A percentile compares a stretch with the other conserved stretches of the same genome.
Evolutionary conservation across 2,329 filamentous ascomycete species (phyloP).

Genomic region (Zymoseptoria crescenta): DNA sequence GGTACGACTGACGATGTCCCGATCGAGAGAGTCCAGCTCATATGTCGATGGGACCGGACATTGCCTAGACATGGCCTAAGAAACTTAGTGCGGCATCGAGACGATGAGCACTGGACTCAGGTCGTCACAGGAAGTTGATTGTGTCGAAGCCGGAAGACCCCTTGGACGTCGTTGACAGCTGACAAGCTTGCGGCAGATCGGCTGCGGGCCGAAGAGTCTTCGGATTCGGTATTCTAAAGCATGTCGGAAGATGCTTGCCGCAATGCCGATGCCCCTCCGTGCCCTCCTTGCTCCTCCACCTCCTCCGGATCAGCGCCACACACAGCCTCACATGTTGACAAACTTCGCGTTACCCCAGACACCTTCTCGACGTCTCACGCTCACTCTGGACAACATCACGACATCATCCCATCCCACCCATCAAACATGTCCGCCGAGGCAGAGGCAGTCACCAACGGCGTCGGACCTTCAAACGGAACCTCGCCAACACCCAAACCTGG

Average conservation of each 20-base stretch:
- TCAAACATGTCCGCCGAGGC: background rate
- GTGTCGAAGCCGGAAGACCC: no score
- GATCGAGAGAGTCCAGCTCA: background rate
- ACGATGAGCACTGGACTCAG: background rate
- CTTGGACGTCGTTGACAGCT: no score
- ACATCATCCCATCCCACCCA: no score
- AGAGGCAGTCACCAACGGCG: background rate
- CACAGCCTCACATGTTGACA: background rate
- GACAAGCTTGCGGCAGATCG: no score
- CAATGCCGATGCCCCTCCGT: background rate
- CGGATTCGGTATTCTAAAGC: no score
- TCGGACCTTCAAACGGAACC: slow-evolving; percentile 3
- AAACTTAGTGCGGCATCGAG: background rate
- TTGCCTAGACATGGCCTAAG: background rate
- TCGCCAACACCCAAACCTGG: slow-evolving; percentile 3
- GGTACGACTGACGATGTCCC: background rate
- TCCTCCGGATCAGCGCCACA: background rate
- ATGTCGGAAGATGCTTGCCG: no score
- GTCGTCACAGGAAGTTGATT: background rate
- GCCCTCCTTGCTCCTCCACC: background rate
- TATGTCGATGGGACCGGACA: background rate
- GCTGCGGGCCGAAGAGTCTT: background rate
- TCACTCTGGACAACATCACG: background rate
- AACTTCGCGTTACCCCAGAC: background rate
- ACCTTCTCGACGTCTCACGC: background rate